phyloP scores from a whole-genome alignment of 192 early-diverging fungal genomes.

The Backusella morwellensis region DNA sequence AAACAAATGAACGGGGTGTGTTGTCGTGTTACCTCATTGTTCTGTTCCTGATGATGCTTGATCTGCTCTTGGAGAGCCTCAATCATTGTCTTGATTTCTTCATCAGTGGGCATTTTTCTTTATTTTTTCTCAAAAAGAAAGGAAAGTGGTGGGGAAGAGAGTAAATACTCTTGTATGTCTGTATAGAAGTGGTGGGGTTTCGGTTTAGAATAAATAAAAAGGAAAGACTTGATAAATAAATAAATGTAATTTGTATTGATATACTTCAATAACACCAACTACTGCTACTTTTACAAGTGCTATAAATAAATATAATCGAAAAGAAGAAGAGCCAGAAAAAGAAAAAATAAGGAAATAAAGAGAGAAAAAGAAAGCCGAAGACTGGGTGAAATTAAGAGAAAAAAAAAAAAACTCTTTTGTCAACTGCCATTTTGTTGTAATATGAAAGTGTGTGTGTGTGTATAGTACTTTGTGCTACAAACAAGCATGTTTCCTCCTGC shows the following conservation, averaged over 20 bases:
- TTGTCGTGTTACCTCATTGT: slow-evolving; percentile 22
- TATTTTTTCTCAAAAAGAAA: not conserved
- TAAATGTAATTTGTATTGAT: not conserved
- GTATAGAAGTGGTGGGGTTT: not conserved
- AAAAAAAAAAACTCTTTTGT: not conserved
- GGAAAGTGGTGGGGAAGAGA: not conserved
- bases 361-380: not conserved
- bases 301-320: not conserved
- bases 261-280: not conserved
- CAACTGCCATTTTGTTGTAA: slow-evolving; percentile 1
- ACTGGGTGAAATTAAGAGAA: not conserved
- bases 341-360: not conserved
- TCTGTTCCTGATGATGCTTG: slow-evolving; percentile 22
- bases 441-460: not conserved
- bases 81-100: slow-evolving; percentile 21
- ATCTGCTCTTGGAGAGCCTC: slow-evolving; percentile 23
- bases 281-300: not conserved
- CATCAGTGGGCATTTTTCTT: slow-evolving; percentile 21
- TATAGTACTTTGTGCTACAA: not conserved
- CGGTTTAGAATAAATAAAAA: slow-evolving; percentile 6
- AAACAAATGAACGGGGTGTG: not conserved
- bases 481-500: slow-evolving; percentile 3
- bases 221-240: not conserved
- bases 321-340: not conserved
- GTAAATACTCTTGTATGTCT: not conserved